phyloP scores from a whole-genome alignment of 306 rosid genomes.

The Acacia acuminata region DNA sequence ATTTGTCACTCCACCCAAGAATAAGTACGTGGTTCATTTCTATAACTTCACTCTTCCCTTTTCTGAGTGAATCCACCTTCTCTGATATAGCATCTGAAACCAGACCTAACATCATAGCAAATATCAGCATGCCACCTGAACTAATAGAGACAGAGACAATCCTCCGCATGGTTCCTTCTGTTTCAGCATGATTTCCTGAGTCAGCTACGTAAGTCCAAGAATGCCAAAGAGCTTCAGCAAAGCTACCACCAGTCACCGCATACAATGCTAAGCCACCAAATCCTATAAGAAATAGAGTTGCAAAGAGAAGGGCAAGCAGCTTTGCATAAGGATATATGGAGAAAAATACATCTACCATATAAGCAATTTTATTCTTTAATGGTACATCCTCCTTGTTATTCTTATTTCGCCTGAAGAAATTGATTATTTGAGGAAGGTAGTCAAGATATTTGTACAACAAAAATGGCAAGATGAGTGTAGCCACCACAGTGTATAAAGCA shows the following conservation, averaged over 20 bases:
- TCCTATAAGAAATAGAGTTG: conserved; percentile 86
- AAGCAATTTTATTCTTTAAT: conserved; percentile 86
- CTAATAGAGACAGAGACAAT: conserved; percentile 96
- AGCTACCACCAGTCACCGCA: conserved; percentile 87
- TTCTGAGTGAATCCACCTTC: conserved; percentile 94
- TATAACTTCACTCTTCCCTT: conserved; percentile 98
- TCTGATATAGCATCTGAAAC: conserved; percentile 97
- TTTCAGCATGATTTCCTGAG: conserved; percentile 96
- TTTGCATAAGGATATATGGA: conserved; percentile 95
- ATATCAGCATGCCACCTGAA: conserved; percentile 96
- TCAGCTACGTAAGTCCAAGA: conserved; percentile 98
- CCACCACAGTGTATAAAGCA: conserved; percentile 67
- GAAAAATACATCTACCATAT: conserved; percentile 89
- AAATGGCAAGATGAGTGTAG: conserved; percentile 69
- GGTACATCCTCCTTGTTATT: conserved; percentile 81
- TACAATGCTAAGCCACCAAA: conserved; percentile 93
- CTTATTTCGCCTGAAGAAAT: conserved; percentile 54
- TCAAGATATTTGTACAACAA: conserved; percentile 75
- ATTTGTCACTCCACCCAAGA: conserved; percentile 98
- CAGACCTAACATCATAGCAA: conserved; percentile 99
- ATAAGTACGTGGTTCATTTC: conserved; percentile 93
- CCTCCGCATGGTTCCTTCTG: conserved; percentile 91
- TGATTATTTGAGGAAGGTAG: conserved; percentile 61
- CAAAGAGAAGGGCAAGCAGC: conserved; percentile 92
- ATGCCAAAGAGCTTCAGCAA: conserved; percentile 96